Evolutionary conservation across 2,329 filamentous ascomycete genomes (phyloP).

Genomic region (Xylariales sp.): DNA sequence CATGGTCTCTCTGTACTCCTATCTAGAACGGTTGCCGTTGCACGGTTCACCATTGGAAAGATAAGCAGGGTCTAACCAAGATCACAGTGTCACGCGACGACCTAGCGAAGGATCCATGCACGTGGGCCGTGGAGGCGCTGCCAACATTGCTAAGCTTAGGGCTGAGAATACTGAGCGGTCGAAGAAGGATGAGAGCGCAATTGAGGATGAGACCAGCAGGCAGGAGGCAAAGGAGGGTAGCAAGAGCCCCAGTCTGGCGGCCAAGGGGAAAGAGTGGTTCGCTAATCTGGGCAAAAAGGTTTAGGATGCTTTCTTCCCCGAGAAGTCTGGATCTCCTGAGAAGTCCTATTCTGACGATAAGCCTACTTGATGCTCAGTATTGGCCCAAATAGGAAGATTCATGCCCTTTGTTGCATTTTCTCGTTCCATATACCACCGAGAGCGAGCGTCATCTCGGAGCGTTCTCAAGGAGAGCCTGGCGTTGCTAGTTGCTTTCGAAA

Average conservation of each 20-base stretch:
- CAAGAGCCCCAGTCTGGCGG: slow-evolving; percentile 25
- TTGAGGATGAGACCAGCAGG: slow-evolving; percentile 12
- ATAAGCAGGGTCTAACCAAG: not conserved
- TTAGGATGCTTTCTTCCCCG: slow-evolving; percentile 20
- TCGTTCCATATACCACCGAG: no score
- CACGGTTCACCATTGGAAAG: no score
- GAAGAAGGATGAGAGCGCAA: slow-evolving; percentile 36
- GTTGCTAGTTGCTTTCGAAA: no score
- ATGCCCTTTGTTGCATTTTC: no score
- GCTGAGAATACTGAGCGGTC: slow-evolving; percentile 51
- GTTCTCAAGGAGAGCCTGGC: no score
- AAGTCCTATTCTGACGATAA: no score
- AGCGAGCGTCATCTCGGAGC: no score
- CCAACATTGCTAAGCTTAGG: slow-evolving; percentile 58
- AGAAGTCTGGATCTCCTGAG: slow-evolving; percentile 1
- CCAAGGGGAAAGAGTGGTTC: slow-evolving; percentile 45
- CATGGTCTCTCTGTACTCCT: slow-evolving; percentile 19
- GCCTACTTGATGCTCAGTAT: no score
- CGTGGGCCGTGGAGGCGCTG: slow-evolving; percentile 70
- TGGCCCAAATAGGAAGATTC: no score
- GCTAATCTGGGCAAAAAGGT: slow-evolving; percentile 39
- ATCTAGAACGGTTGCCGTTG: no score
- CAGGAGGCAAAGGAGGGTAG: slow-evolving; percentile 19
- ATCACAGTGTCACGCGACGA: slow-evolving; percentile 34
- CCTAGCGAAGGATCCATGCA: slow-evolving; percentile 56